Evolutionary conservation across 345 rosid species (phyloP).

Genomic region (Psidium guajava): DNA sequence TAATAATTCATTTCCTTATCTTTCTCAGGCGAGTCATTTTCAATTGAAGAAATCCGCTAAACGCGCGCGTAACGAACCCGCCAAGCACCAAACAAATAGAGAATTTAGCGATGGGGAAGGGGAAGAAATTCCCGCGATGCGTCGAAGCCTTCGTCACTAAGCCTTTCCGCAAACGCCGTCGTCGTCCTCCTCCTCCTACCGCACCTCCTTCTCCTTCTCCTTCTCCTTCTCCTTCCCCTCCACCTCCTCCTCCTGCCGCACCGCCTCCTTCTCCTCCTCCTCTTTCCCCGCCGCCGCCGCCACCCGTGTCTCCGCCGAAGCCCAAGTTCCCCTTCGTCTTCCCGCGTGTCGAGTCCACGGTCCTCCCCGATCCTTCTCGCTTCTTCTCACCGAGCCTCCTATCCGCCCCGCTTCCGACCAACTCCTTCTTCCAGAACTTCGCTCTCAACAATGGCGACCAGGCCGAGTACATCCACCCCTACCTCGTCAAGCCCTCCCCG

Average conservation of each 20-base stretch:
- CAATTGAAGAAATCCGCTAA: constrained; percentile 2
- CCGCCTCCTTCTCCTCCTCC: not conserved
- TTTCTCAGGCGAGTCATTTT: not conserved
- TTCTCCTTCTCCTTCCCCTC: not conserved
- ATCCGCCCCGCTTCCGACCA: constrained; percentile 78
- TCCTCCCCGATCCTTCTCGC: constrained; percentile 71
- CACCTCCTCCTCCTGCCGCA: too few relatives aligned
- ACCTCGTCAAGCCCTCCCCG: constrained; percentile 54
- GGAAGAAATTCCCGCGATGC: constrained; percentile 1
- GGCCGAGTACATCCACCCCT: constrained; percentile 88
- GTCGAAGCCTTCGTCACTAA: constrained; percentile 5
- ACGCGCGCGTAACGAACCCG: not conserved
- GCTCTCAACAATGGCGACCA: constrained; percentile 76
- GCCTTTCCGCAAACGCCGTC: not conserved
- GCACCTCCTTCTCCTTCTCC: too few relatives aligned
- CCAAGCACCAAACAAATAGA: not conserved
- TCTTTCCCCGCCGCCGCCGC: not conserved
- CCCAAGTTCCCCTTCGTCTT: constrained; percentile 42
- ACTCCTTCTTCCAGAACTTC: constrained; percentile 88
- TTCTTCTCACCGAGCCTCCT: constrained; percentile 66
- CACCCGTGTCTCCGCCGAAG: constrained; percentile 15
- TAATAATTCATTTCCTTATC: not conserved
- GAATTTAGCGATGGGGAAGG: not conserved
- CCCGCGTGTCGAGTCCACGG: constrained; percentile 46
- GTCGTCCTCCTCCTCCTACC: not conserved